These are phyloP conservation scores for Podaxis carcinomalis DNA, from an alignment of 768 basidiomycete genomes.

Conservation along the genomic window DNA sequence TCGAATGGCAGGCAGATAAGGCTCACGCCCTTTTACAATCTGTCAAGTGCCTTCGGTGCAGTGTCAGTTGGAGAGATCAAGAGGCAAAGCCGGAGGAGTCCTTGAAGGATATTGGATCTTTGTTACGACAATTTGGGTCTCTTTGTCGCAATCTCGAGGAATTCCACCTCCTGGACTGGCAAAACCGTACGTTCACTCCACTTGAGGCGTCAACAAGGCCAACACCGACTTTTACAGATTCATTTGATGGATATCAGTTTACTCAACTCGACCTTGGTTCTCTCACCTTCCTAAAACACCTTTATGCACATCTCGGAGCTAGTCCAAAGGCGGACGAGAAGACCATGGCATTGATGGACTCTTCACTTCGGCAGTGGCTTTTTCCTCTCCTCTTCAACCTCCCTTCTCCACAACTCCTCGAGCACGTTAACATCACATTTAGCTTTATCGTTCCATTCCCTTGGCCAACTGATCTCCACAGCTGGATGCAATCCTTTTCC, in stretches of 20 bases:
- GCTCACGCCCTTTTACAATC: neutral
- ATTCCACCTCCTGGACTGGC: conserved; percentile 4
- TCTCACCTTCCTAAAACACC: conserved; percentile 4
- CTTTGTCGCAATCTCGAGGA: neutral
- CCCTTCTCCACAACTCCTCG: neutral
- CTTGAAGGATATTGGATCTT: conserved; percentile 50
- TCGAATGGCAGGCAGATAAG: conserved; percentile 5
- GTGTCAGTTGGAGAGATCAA: conserved; percentile 3
- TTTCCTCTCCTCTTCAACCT: conserved; percentile 5
- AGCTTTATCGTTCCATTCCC: conserved; percentile 10
- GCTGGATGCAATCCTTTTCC: conserved; percentile 5
- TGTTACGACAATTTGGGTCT: conserved; percentile 22
- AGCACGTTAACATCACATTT: conserved; percentile 1
- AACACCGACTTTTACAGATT: neutral
- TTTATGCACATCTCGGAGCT: conserved; percentile 2
- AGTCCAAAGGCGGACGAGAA: conserved; percentile 3
- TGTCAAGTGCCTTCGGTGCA: conserved; percentile 6
- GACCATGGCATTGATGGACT: conserved; percentile 2
- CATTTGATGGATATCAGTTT: conserved; percentile 4
- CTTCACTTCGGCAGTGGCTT: conserved; percentile 7
- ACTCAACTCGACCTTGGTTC: conserved; percentile 2
- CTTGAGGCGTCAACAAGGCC: neutral
- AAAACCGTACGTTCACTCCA: neutral
- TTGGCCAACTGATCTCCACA: conserved; percentile 6
- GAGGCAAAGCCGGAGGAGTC: conserved; percentile 25